These are phyloP conservation scores for Scutellaria galericulata DNA, from an alignment of 257 asterid genomes.

Conservation along the genomic window DNA sequence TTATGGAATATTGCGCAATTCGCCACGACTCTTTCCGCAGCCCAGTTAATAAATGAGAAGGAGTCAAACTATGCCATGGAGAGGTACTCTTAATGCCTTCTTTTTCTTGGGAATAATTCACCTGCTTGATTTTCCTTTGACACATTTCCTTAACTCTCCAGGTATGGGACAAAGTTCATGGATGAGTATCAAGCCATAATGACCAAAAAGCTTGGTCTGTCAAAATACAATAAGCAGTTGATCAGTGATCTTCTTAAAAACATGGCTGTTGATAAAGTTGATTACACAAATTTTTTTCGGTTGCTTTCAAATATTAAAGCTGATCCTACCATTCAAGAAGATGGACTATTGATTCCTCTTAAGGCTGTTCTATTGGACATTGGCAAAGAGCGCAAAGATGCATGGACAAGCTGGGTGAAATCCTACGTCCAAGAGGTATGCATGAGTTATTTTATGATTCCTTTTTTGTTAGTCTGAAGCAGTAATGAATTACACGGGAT, in stretches of 20 bases:
- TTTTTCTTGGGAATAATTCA: background rate
- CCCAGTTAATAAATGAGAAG: conserved; percentile 74
- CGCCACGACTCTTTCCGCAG: conserved; percentile 70
- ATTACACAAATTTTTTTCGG: conserved; percentile 97
- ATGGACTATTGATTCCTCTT: conserved; percentile 74
- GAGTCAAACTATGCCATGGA: conserved; percentile 89
- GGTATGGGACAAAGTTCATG: conserved; percentile 94
- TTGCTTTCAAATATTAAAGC: conserved; percentile 85
- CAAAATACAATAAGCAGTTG: conserved; percentile 87
- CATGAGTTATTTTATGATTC: background rate
- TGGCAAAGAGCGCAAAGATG: conserved; percentile 93
- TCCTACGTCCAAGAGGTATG: conserved; percentile 85
- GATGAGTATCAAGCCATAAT: conserved; percentile 93
- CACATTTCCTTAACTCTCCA: conserved; percentile 35
- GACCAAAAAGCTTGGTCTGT: conserved; percentile 91
- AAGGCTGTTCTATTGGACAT: conserved; percentile 93
- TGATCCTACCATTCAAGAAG: conserved; percentile 62
- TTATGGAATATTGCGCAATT: conserved; percentile 95
- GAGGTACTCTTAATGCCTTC: conserved; percentile 54
- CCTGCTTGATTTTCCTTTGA: conserved; percentile 31
- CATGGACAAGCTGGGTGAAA: conserved; percentile 92
- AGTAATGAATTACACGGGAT: background rate
- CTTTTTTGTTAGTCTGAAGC: background rate
- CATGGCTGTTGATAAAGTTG: conserved; percentile 97
- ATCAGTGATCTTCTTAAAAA: conserved; percentile 88